Conservation (phyloP, 148 eudicot species). For the Nepenthes gracilis region DNA sequence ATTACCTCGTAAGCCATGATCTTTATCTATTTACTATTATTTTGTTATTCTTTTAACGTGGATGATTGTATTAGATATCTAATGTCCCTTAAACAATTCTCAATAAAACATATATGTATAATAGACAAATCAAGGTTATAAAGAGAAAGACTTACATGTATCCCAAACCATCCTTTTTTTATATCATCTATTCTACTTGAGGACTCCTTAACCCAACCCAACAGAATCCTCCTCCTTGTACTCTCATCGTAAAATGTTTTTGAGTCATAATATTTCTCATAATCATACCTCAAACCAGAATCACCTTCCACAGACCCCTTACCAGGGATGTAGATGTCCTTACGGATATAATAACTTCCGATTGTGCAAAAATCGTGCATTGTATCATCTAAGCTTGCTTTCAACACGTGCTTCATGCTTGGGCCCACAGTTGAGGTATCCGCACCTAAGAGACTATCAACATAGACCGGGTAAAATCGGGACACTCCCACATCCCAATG, state of each 20-base stretch:
- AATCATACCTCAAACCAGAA: slow-evolving; percentile 31
- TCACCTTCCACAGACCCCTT: slow-evolving; percentile 19
- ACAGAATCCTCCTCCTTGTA: slow-evolving; percentile 29
- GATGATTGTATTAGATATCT: no score
- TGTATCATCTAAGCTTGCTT: slow-evolving; percentile 21
- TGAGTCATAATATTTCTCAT: slow-evolving; percentile 47
- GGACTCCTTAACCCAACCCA: slow-evolving; percentile 45
- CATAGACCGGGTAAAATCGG: slow-evolving; percentile 25
- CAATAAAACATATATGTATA: no score
- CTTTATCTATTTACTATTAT: no score
- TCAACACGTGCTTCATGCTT: slow-evolving; percentile 32
- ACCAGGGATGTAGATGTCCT: slow-evolving; percentile 23
- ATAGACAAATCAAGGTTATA: no score
- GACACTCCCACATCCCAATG: slow-evolving; percentile 30
- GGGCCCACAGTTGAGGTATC: slow-evolving; percentile 21
- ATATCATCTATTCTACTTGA: slow-evolving; percentile 14
- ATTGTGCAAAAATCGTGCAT: slow-evolving; percentile 29
- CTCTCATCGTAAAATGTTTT: slow-evolving; percentile 32
- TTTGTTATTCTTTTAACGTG: no score
- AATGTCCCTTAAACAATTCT: no score
- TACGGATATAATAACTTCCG: slow-evolving; percentile 25
- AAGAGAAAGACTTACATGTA: slow-evolving; percentile 31
- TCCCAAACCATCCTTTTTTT: slow-evolving; percentile 40
- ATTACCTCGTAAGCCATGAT: no score
- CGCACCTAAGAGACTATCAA: slow-evolving; percentile 12